Base-by-base conservation (phyloP, 352 stramenopile species). In the Thalassiosira exigua region DNA sequence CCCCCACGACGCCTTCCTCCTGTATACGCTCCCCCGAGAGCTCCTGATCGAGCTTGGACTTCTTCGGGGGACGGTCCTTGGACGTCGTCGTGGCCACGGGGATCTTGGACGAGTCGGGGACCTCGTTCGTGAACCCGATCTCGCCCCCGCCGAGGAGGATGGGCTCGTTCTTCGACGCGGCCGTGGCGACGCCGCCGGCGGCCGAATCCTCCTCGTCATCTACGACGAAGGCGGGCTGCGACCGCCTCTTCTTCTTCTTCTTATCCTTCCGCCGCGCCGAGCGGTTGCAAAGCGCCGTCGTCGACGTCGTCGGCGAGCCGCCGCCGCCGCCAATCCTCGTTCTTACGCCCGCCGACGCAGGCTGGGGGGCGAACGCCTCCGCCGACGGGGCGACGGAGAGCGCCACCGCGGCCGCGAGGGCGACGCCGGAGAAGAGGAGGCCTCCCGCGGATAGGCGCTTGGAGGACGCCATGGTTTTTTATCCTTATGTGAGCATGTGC, bases 41-140 rank as follows among this genome's bases (percentile, higher is more conserved):
- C 39, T 85, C 76, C 36, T 81, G 60, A 29, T 85, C 76, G 19
- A 81, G 54, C 65, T 82, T 82, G 48, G 74, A 82, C 30, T 50
- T 53, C 52, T 73, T 61, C 11, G 58, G 52, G 30, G 21, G 33
- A 7, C 26, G n/a, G 30, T 71, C 46, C 39, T 33, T 50, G 0
- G 74, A 73, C 1, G 39, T 59, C 12, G 66, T 33, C 2, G 59
- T 54, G 51, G 74, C 74, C 3, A 82, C 24, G 58, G 74, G 74
- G 33, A 82, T 78, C 59, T 74, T 69, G 42, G 74, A 82, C 32
- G 29, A 50, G 26, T 74, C 74, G 9, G 32, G 44, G 0, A 82
- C 59, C 26, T 82, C 74, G 42, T n/a, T 32, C 19, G 29, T 22
- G 32, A 68, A 82, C 14, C 74, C 74, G 39, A 29, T 62, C 42